Base-by-base conservation (phyloP, 108 stramenopile species). In the Bacterosira constricta region DNA sequence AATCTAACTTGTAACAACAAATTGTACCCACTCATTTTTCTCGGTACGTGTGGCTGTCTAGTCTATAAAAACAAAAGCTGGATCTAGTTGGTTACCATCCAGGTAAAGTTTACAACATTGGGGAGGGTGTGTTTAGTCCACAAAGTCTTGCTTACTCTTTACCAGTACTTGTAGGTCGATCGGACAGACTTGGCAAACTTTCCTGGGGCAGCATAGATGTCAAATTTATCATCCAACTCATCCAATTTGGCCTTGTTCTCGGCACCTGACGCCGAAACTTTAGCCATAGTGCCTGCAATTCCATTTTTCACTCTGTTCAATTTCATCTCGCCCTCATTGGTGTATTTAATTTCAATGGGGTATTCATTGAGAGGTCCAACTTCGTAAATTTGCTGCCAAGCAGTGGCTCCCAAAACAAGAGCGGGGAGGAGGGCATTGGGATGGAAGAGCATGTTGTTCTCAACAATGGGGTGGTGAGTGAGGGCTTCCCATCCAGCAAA, bases 381-480 rank as follows among this genome's bases (percentile, higher is more conserved):
- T 63, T 90, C 86, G 65, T 87, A 93, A 45, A 93, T 72, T 25
- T 72, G 68, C 31, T 67, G 72, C 75, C 83, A 90, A 25, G 78
- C 84, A 25, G 74, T 31, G 68, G 87, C 90, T n/a, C 75, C 80
- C 3, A 69, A 70, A n/a, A 69, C 83, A 13, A 90, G 71, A 42
- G 63, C 51, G 27, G 91, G 91, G 9, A 93, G 65, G 45, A 90
- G 25, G 17, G 69, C 52, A 74, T 90, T 93, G 42, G 91, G 91
- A 25, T 87, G 82, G 77, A 93, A 93, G 38, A 93, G 82, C 83
- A 90, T 86, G 71, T 74, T 85, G 59, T 82, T 84, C 72, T 93
- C 89, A n/a, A 88, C 86, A 64, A 93, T 83, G 46, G 91, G 57
- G 56, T 85, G 79, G 57, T 84, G 82, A 21, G 91, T 89, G 59